Evolutionary conservation across 2,329 filamentous ascomycete genomes (phyloP), one percentile per base, ranked within the genome.

Genomic region (Penicillium sp.): DNA sequence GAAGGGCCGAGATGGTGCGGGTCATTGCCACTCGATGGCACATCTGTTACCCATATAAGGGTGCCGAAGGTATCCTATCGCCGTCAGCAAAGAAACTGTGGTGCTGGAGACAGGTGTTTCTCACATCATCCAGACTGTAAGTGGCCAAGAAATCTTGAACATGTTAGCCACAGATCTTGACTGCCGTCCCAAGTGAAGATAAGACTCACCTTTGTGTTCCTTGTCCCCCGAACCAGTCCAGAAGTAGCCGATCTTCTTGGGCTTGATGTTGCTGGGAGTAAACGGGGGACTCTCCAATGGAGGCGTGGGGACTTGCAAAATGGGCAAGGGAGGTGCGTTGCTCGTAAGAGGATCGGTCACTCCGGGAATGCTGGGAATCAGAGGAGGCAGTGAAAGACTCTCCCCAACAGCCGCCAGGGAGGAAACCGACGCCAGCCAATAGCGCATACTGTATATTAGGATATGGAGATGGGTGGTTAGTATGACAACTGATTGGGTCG

Each of bases 161-260:
- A 21, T 23, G 10, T 26, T 7, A 14, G 4, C 25, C n/a, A 28
- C 21, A 23, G 14, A 2, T 9, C 2, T n/a, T 17, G 11, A 7
- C n/a, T 15, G 31, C 15, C 14, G 30, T 14, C 28, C 17, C 25
- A 2, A 26, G 16, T 0, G 8, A 14, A 27, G 7, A 20, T n/a
- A 18, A 11, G n/a, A 29, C 38, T 23, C 43, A 60, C 61, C 73
- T 56, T 74, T 74, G 60, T 81, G 78, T 32, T 71, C 54, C 53
- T 81, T 81, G 53, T 81, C 78, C 23, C 76, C 79, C 21, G 79
- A 69, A 13, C 73, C 78, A 36, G 77, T 80, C 77, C 77, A 81
- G 64, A 81, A 81, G 62, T 81, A 81, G 0, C 78, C 79, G 56
- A 82, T 78, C 67, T 82, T 82, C 73, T 81, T 82, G 18, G 79